These are phyloP conservation scores for Allium cepa DNA, from an alignment of 106 monocot species.

Conservation along the genomic window DNA sequence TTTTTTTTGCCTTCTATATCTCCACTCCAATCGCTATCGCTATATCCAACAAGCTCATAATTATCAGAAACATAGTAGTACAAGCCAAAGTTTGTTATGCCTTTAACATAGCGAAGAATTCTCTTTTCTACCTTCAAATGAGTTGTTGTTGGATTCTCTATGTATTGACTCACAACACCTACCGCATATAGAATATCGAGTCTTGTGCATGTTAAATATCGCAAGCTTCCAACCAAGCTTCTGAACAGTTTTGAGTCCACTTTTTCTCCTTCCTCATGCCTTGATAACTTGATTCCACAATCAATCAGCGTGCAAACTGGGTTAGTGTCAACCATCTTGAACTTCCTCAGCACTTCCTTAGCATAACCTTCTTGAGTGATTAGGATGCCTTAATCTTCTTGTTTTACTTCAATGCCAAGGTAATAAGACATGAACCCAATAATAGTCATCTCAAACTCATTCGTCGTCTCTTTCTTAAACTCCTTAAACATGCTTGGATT, in stretches of 20 bases:
- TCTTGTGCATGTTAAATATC: constrained; percentile 1
- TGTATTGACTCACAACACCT: neutral
- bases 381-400: neutral
- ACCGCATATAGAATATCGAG: neutral
- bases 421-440: neutral
- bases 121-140: constrained; percentile 5
- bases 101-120: constrained; percentile 9
- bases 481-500: no score
- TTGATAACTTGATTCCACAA: neutral
- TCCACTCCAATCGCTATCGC: constrained; percentile 1
- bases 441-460: no score
- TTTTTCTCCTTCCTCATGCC: neutral
- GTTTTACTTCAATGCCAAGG: neutral
- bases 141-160: neutral
- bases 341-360: neutral
- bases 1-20: constrained; percentile 7
- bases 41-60: neutral
- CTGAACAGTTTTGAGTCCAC: neutral
- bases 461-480: no score
- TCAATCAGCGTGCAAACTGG: constrained; percentile 3
- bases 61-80: constrained; percentile 2
- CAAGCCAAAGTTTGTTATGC: neutral
- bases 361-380: neutral
- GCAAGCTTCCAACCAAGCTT: neutral
- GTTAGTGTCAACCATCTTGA: constrained; percentile 3